Percentiles rank a stretch among this genome's conserved stretches.
phyloP scores from a whole-genome alignment of 169 alveolate genomes.

The Theileria sp. region DNA sequence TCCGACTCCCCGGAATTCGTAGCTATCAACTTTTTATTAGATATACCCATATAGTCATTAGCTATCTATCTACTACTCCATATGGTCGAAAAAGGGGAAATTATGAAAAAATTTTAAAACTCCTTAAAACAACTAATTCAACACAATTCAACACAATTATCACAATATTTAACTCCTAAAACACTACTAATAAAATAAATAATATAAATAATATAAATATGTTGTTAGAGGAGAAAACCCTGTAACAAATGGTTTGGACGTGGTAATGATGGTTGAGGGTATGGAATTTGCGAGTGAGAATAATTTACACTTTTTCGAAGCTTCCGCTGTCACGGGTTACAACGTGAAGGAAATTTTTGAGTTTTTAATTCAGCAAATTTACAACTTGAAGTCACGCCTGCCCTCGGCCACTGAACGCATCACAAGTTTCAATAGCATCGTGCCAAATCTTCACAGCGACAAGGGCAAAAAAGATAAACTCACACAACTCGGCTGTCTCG shows the following conservation, averaged over 20 bases:
- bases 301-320: slow-evolving; percentile 90
- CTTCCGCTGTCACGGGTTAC: slow-evolving; percentile 92
- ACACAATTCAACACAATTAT: too few species aligned
- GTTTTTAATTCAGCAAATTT: slow-evolving; percentile 86
- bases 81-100: too few species aligned
- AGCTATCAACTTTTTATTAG: too few species aligned
- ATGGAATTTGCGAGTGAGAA: slow-evolving; percentile 87
- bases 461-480: background rate
- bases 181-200: slow-evolving; percentile 84
- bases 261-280: slow-evolving; percentile 82
- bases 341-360: slow-evolving; percentile 97
- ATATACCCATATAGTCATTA: too few species aligned
- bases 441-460: background rate
- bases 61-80: too few species aligned
- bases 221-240: too few species aligned
- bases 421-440: background rate
- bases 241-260: slow-evolving; percentile 96
- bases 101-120: too few species aligned
- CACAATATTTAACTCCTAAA: too few species aligned
- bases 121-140: too few species aligned
- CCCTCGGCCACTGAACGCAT: background rate
- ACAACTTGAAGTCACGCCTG: slow-evolving; percentile 65
- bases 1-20: too few species aligned
- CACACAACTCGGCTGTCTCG: background rate
- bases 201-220: slow-evolving; percentile 81